Conservation (phyloP, 2,329 filamentous ascomycete genomes). For the Emergomyces africanus region DNA sequence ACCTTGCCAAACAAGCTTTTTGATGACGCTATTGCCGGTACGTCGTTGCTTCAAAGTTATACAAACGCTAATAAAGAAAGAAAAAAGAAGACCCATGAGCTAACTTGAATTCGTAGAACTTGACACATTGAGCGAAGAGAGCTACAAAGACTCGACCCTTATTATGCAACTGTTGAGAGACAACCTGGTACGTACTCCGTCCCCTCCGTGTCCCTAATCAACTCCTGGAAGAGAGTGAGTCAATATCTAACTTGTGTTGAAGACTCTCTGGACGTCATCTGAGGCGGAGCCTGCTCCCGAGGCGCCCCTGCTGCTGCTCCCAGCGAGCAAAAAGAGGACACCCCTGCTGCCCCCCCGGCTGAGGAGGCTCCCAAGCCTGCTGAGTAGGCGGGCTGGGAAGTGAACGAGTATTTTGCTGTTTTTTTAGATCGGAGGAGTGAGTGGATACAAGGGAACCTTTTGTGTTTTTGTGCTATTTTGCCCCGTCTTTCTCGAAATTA, state of each 20-base stretch:
- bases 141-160: constrained; percentile 97
- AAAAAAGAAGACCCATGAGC: no score
- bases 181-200: constrained; percentile 58
- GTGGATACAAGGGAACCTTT: constrained; percentile 8
- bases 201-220: background rate
- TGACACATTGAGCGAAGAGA: constrained; percentile 93
- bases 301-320: constrained; percentile 22
- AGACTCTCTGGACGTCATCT: constrained; percentile 99
- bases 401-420: constrained; percentile 17
- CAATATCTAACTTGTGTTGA: constrained; percentile 18
- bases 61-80: background rate
- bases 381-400: constrained; percentile 23
- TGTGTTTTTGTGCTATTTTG: constrained; percentile 2
- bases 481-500: background rate
- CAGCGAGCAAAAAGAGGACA: constrained; percentile 29
- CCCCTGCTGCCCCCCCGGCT: constrained; percentile 23
- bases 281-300: constrained; percentile 72
- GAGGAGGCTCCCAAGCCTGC: constrained; percentile 28
- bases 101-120: constrained; percentile 50
- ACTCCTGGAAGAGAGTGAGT: background rate
- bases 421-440: constrained; percentile 11
- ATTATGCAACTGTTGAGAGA: constrained; percentile 98
- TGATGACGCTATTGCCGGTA: constrained; percentile 86
- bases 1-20: constrained; percentile 93
- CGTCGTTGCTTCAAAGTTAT: constrained; percentile 17